A percentile compares a stretch with the other conserved stretches of the same genome.
Evolutionary conservation across 2,329 filamentous ascomycete genomes (phyloP).

Genomic region (Chaetothyriales sp.): DNA sequence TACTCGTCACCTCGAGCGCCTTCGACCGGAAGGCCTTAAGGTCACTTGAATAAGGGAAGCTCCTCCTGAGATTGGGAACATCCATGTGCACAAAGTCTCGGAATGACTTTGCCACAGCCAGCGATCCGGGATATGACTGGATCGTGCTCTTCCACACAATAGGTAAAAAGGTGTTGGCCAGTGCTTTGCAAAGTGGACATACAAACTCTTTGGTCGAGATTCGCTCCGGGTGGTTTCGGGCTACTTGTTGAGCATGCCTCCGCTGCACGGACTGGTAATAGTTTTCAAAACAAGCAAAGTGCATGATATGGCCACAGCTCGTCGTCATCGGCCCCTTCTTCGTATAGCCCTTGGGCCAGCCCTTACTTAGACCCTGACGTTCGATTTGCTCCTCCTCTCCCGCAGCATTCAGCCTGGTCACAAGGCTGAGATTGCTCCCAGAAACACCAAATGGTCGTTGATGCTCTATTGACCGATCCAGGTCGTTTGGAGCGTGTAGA

Average conservation of each 20-base stretch:
- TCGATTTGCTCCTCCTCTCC: slow-evolving; percentile 59
- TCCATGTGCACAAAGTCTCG: slow-evolving; percentile 52
- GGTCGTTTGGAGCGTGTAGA: slow-evolving; percentile 57
- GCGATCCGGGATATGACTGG: slow-evolving; percentile 61
- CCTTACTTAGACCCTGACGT: slow-evolving; percentile 72
- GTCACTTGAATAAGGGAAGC: slow-evolving; percentile 1
- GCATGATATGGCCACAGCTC: slow-evolving; percentile 97
- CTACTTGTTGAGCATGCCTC: slow-evolving; percentile 82
- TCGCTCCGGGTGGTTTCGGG: slow-evolving; percentile 79
- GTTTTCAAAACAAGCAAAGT: slow-evolving; percentile 84
- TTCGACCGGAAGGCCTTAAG: slow-evolving; percentile 18
- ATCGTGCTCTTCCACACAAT: slow-evolving; percentile 91
- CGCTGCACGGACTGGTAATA: slow-evolving; percentile 74
- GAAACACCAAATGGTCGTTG: slow-evolving; percentile 83
- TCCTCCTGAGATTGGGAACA: slow-evolving; percentile 28
- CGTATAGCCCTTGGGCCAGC: slow-evolving; percentile 57
- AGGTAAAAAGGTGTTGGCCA: slow-evolving; percentile 87
- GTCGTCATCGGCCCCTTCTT: slow-evolving; percentile 66
- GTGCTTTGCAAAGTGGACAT: slow-evolving; percentile 87
- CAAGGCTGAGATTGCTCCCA: slow-evolving; percentile 62
- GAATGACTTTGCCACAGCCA: slow-evolving; percentile 48
- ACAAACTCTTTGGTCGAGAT: slow-evolving; percentile 74
- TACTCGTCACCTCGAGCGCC: slow-evolving; percentile 4
- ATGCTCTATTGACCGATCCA: slow-evolving; percentile 71
- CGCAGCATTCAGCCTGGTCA: slow-evolving; percentile 59